Evolutionary conservation across 176 grass and related monocot species (phyloP), one percentile per base, ranked within the genome.

Genomic region (Puya raimondii): DNA sequence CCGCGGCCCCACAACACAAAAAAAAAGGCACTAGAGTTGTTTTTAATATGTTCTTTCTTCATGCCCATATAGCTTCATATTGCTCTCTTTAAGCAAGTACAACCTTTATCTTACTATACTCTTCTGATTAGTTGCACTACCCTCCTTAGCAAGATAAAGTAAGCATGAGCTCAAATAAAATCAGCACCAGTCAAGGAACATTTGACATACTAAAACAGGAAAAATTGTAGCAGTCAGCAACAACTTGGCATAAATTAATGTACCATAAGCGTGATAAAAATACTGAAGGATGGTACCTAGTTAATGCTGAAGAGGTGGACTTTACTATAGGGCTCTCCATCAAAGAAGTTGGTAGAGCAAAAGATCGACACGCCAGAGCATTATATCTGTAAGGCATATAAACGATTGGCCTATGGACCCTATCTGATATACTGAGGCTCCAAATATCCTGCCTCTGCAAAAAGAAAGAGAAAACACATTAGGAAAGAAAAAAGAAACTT

Each of bases 301-400:
- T 85, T 49, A 92, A 76, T 81, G 74, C 79, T 75, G 73, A 73
- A 3, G 84, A 72, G n/a, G 81, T 74, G 50, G 72, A 85, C 84
- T 89, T 97, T 68, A 97, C 48, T 75, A 97, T 73, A 72, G 89
- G 86, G 66, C 85, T 77, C 63, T 70, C 83, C 61, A 87, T 80
- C 29, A 72, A 82, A 85, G 79, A 64, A 66, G 75, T 67, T 63
- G 83, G 86, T 64, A 89, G 76, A 23, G 88, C 73, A 70, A 79
- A 92, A 69, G 82, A 82, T 63, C 63, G 85, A 65, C 80, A 72
- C 20, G 50, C 75, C 68, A 73, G 65, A 53, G 82, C 67, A 58
- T 76, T 85, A 54, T 79, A 67, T 80, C 59, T 85, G 61, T 68
- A 71, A 80, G 84, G 72, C 8, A 64, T 47, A 64, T 66, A 77